Evolutionary conservation across 2,329 filamentous ascomycete genomes (phyloP).

Genomic region (Penicillium brevicompactum): DNA sequence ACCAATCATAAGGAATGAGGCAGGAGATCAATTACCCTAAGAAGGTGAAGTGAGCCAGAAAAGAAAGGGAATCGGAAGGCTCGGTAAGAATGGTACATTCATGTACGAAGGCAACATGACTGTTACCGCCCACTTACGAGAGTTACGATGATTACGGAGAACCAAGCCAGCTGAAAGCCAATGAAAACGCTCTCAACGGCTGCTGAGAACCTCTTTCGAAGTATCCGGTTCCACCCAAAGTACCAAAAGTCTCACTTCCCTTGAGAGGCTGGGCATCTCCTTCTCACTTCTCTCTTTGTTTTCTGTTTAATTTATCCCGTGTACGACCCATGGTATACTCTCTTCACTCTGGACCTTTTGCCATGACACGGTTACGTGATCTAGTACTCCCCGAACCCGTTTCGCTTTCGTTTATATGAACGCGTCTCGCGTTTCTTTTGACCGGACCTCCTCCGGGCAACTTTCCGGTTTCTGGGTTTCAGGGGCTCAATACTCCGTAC

Average conservation of each 20-base stretch:
- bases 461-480: slow-evolving; percentile 14
- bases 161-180: not conserved
- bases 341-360: not conserved
- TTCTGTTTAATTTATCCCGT: slow-evolving; percentile 9
- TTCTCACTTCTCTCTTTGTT: not conserved
- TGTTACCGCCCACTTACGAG: not conserved
- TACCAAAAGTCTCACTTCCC: not conserved
- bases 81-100: slow-evolving; percentile 21
- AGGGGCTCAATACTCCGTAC: slow-evolving; percentile 5
- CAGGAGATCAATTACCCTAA: slow-evolving; percentile 19
- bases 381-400: slow-evolving; percentile 21
- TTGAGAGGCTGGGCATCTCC: not conserved
- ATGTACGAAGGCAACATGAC: slow-evolving; percentile 13
- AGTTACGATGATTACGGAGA: not conserved
- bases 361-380: slow-evolving; percentile 6
- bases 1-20: slow-evolving; percentile 2
- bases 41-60: not conserved
- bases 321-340: slow-evolving; percentile 11
- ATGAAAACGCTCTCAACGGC: not conserved
- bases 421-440: not conserved
- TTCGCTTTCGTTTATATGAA: slow-evolving; percentile 8
- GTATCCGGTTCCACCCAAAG: not conserved
- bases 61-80: slow-evolving; percentile 12
- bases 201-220: not conserved
- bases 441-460: slow-evolving; percentile 4